Conservation (phyloP, 306 rosid genomes). For the Malus domestica region ASM211411v1 NC_041805.1:9829001-9829500, state of each 20-base stretch:
- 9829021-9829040: neutral
- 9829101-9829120: neutral
- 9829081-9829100: neutral
- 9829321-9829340: neutral
- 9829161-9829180: neutral
- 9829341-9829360: neutral
- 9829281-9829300: neutral
- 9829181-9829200: neutral
- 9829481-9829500: conserved; percentile 35
- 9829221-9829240: neutral
- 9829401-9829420: conserved; percentile 86
- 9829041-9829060: neutral
- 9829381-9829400: conserved; percentile 62
- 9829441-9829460: conserved; percentile 30
- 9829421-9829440: conserved; percentile 73
- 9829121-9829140: neutral
- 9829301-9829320: neutral
- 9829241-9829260: neutral
- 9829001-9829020: neutral
- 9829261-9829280: neutral
- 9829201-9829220: neutral
- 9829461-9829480: conserved; percentile 36
- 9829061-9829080: neutral
- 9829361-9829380: neutral
- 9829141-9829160: neutral